Conservation (phyloP, 148 eudicot species). For the Spergularia bocconei region DNA sequence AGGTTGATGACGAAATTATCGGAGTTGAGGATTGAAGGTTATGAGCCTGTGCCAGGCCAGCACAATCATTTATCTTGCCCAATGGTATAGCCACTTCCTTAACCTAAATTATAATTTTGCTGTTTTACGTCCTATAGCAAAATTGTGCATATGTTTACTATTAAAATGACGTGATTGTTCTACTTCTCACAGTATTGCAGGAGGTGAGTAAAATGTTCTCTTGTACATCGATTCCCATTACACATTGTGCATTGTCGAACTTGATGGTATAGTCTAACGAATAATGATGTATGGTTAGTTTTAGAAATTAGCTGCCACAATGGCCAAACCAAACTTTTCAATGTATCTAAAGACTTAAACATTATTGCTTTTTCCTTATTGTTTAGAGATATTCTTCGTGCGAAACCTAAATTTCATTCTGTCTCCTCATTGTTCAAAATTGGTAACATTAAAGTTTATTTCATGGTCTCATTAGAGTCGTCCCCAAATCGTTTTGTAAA, state of each 20-base stretch:
- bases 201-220: background rate
- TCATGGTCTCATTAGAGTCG: background rate
- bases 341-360: background rate
- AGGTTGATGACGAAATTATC: slow-evolving; percentile 42
- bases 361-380: background rate
- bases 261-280: background rate
- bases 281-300: background rate
- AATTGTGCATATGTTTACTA: background rate
- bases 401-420: background rate
- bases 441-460: background rate
- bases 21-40: slow-evolving; percentile 46
- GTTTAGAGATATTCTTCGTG: background rate
- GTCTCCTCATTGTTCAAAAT: background rate
- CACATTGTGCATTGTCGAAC: background rate
- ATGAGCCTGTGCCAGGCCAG: slow-evolving; percentile 50
- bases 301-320: background rate
- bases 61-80: slow-evolving; percentile 51
- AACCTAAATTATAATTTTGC: no score
- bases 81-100: slow-evolving; percentile 35
- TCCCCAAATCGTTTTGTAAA: no score
- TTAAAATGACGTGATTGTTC: background rate
- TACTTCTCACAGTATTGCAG: background rate
- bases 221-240: background rate
- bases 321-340: background rate
- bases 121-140: background rate